Conservation (phyloP, 2,329 filamentous ascomycete genomes). For the Ceratocystis harringtonii region DNA sequence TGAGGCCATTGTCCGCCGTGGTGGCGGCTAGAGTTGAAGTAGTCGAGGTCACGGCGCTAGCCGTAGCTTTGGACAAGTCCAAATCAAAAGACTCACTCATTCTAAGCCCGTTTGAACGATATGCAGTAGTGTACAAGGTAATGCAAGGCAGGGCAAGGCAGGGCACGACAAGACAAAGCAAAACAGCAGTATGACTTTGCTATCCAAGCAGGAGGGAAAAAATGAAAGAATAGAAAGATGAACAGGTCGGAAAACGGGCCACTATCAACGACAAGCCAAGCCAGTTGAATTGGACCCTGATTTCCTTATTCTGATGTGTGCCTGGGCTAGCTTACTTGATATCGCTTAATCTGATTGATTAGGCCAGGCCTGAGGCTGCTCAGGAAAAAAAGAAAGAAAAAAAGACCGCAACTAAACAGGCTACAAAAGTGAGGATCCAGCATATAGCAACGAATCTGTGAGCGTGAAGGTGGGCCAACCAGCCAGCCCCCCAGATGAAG, state of each 20-base stretch:
- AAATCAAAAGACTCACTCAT: not conserved
- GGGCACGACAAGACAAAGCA: too few relatives aligned
- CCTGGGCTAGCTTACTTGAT: not conserved
- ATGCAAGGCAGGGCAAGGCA: not conserved
- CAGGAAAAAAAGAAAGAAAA: not conserved
- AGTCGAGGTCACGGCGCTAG: not conserved
- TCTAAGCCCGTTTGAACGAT: not conserved
- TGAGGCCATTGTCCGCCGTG: not conserved
- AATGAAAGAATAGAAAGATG: not conserved
- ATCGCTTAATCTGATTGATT: not conserved
- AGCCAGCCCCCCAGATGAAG: not conserved
- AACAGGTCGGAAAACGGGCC: not conserved
- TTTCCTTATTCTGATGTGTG: not conserved
- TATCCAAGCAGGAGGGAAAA: not conserved
- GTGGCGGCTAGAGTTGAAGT: not conserved
- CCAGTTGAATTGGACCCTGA: not conserved
- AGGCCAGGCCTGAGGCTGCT: not conserved
- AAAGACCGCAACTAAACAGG: not conserved
- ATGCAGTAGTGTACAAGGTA: not conserved
- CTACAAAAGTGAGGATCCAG: slow-evolving; percentile 1
- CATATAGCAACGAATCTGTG: not conserved
- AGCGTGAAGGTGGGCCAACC: not conserved
- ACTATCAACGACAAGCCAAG: not conserved
- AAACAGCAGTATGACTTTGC: not conserved
- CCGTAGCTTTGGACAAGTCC: not conserved